Evolutionary conservation across 2,329 filamentous ascomycete genomes (phyloP).

Genomic region (Talaromyces sp.): DNA sequence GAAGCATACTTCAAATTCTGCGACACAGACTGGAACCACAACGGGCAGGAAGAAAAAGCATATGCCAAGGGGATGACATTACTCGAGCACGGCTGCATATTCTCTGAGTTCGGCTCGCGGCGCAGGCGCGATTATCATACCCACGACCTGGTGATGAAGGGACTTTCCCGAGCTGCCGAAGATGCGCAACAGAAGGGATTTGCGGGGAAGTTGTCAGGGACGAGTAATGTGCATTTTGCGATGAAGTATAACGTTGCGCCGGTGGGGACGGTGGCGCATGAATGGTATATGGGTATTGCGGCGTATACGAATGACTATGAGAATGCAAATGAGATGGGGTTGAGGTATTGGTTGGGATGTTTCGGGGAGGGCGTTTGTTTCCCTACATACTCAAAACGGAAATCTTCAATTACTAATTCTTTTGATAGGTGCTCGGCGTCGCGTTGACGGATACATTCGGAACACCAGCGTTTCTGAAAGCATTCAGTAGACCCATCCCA

Average conservation of each 20-base stretch:
- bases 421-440: conserved; percentile 66
- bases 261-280: conserved; percentile 88
- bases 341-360: conserved; percentile 85
- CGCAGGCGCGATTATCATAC: conserved; percentile 90
- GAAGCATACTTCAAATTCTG: conserved; percentile 98
- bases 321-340: conserved; percentile 75
- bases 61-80: conserved; percentile 75
- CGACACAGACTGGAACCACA: conserved; percentile 87
- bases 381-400: too few species aligned
- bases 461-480: conserved; percentile 79
- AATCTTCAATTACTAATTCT: not conserved
- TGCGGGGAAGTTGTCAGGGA: conserved; percentile 74
- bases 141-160: conserved; percentile 85
- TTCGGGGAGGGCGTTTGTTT: conserved; percentile 64
- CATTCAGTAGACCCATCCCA: conserved; percentile 70
- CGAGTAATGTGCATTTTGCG: conserved; percentile 94
- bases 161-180: conserved; percentile 73
- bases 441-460: conserved; percentile 96
- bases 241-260: conserved; percentile 85
- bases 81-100: conserved; percentile 76
- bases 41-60: conserved; percentile 80
- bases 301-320: conserved; percentile 85
- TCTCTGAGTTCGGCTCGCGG: conserved; percentile 92
- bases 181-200: conserved; percentile 64
- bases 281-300: conserved; percentile 99